Conservation (phyloP, 345 rosid genomes). For the Hevea brasiliensis region DNA sequence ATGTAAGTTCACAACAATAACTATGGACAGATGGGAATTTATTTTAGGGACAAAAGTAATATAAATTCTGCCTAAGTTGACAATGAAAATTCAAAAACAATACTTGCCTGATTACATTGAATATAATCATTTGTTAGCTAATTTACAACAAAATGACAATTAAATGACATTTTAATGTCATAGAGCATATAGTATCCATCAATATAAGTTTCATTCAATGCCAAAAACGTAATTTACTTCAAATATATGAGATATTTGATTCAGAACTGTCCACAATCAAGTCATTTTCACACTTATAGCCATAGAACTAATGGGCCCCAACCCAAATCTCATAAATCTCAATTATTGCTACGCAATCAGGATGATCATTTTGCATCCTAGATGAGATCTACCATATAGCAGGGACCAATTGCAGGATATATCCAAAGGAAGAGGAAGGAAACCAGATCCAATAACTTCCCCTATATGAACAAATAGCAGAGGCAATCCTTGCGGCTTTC, state of each 20-base stretch:
- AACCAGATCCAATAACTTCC: not conserved
- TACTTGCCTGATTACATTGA: not conserved
- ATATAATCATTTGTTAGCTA: not conserved
- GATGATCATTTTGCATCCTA: not conserved
- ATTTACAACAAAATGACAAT: not conserved
- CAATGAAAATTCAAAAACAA: conserved; percentile 7
- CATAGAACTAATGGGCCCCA: not conserved
- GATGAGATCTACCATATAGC: not conserved
- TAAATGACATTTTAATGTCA: not conserved
- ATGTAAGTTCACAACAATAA: conserved; percentile 13
- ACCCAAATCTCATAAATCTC: not conserved
- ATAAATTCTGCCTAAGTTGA: conserved; percentile 4
- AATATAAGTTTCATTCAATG: not conserved
- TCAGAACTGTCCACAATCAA: not conserved
- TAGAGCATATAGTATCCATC: not conserved
- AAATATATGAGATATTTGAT: not conserved
- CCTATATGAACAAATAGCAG: not conserved
- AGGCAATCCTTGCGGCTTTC: not conserved
- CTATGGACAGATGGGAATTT: not conserved
- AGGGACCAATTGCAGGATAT: not conserved
- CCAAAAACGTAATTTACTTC: not conserved
- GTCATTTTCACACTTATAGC: not conserved
- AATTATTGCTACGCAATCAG: not conserved
- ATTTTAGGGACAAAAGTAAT: not conserved
- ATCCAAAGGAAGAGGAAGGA: not conserved